Evolutionary conservation across 768 basidiomycete species (phyloP), one percentile per base, ranked within the genome.

Genomic region (Asterophora parasitica): DNA sequence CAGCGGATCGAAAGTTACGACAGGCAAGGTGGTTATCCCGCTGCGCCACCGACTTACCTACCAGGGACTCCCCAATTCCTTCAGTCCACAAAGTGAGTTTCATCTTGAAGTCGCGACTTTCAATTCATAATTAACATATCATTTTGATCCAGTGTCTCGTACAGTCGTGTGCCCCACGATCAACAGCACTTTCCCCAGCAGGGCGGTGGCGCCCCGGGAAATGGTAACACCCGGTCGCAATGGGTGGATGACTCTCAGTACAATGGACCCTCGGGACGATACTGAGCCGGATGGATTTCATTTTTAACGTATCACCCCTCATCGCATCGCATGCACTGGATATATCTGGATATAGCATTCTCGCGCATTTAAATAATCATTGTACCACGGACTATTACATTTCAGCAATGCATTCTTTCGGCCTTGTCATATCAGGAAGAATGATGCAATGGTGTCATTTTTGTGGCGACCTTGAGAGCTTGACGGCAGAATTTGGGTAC

Each of bases 231-330:
- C 44, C 67, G 58, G 36, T 54, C 60, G 44, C 58, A 68, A 40
- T 77, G 75, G 75, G 76, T 77, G 23, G 76, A 78, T 50, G 71
- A 69, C 11, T 61, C 60, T 44, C n/a, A 47, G 33, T 76, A 71
- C 49, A 78, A 75, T 57, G 75, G 65, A 28, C 53, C 49, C 46
- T 30, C 42, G 36, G 39, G 67, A 20, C 55, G 58, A 20, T 50
- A 56, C 50, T 55, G 54, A 39, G 23, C 6, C 23, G 23, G 23
- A 6, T 23, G 23, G 23, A 23, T 23, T 23, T 23, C 23, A 23
- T 23, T 56, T 50, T 23, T 49, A 11, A 11, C 12, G 12, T 7
- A 12, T n/a, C 4, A 12, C n/a, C 4, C 15, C 7, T 19, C 17
- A 26, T 27, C 39, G n/a, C 27, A n/a, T 13, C 15, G 13, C 20